Evolutionary conservation across 257 asterid species (phyloP).

Genomic region (Penstemon newberryi): DNA sequence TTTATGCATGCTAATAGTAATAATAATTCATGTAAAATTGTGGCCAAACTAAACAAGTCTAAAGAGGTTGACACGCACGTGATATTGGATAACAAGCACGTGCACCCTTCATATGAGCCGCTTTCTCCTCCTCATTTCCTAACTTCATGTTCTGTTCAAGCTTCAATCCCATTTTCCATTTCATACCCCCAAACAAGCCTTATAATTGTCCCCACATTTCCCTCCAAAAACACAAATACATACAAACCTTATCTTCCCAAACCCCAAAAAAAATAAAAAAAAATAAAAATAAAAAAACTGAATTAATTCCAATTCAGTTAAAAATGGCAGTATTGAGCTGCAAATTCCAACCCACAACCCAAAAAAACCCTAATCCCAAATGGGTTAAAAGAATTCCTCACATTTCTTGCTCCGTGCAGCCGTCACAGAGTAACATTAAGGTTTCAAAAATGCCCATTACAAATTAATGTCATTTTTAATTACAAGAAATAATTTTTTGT

Average conservation of each 20-base stretch:
- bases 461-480: no score
- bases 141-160: background rate
- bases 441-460: constrained; percentile 28
- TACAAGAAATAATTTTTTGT: no score
- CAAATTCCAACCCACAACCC: constrained; percentile 38
- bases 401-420: constrained; percentile 53
- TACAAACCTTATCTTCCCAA: constrained; percentile 31
- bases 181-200: constrained; percentile 16
- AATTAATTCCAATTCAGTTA: background rate
- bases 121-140: constrained; percentile 14
- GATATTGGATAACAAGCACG: constrained; percentile 15
- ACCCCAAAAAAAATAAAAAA: constrained; percentile 11
- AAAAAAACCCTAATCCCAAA: constrained; percentile 19
- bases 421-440: constrained; percentile 66
- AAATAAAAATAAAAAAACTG: background rate
- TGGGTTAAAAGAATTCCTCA: constrained; percentile 19
- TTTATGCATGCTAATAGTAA: no score
- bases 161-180: constrained; percentile 12
- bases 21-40: background rate
- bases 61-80: constrained; percentile 17
- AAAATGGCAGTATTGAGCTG: constrained; percentile 57
- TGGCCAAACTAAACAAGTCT: background rate
- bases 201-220: constrained; percentile 16
- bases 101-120: constrained; percentile 18
- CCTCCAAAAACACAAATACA: constrained; percentile 18